Base-by-base conservation (phyloP, 2,329 filamentous ascomycete genomes). In the Calonectria hawksworthii region DNA sequence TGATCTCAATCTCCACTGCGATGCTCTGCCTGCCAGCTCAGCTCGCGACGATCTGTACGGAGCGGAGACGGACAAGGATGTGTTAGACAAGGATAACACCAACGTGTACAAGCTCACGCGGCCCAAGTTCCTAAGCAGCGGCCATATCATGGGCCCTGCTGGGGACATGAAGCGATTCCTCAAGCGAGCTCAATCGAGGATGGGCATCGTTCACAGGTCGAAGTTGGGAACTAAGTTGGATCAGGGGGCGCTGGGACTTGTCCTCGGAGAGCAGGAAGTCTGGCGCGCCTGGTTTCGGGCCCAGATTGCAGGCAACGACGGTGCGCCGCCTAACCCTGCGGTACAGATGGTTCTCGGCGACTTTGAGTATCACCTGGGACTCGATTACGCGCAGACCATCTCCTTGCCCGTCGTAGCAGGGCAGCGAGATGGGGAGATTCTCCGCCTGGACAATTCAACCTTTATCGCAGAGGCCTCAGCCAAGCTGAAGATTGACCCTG, bases 71-170 rank as follows among this genome's bases (percentile, higher is more conserved):
- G 79, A 81, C 23, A 67, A 18, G 8, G 32, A 75, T 0, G 23
- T 61, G 1, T 11, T 56, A 8, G 56, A 63, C 34, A 63, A 26
- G 18, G 13, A 18, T 4, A 50, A 18, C 16, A 23, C 63, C 54
- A 26, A 56, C 26, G 64, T 61, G 28, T 50, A 72, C n/a, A 74
- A 74, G 16, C 59, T 77, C 6, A 44, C 71, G 0, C 76, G 82
- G 11, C 81, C 81, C 0, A 76, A 75, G 6, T 83, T 71, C 59
- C 74, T 82, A 18, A 84, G 83, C 41, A 80, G 78, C 30, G 83
- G 83, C 1, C 77, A 71, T 16, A 71, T 83, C 61, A 80, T 84
- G 6, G 83, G 82, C 8, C 77, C 80, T 0, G 79, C 79, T 0
- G 75, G 77, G 0, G 81, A 81, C 23, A 73, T 83, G 76, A 68